A percentile compares a stretch with the other conserved stretches of the same genome.
Evolutionary conservation across 257 asterid species (phyloP).

Genomic region (Nyctanthes arbortristis): DNA sequence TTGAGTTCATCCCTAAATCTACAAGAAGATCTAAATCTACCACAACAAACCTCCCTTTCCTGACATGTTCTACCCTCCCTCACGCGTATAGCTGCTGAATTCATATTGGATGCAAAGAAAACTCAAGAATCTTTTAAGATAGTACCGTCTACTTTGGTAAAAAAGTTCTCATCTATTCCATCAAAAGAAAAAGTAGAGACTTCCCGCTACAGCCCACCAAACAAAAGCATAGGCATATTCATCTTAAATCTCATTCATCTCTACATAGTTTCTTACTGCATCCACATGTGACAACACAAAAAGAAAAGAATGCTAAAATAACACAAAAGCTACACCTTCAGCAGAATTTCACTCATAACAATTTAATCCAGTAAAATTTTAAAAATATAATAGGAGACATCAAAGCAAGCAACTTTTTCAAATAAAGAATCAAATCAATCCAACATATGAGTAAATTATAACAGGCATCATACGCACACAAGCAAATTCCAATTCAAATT

Average conservation of each 20-base stretch:
- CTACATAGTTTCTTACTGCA: too few species aligned
- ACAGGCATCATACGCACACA: too few species aligned
- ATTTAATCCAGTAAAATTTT: neutral
- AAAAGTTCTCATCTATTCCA: too few species aligned
- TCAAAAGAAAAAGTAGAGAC: too few species aligned
- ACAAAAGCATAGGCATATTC: too few species aligned
- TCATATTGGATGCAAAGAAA: neutral
- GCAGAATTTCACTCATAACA: too few species aligned
- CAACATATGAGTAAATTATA: too few species aligned
- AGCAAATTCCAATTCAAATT: conserved; percentile 2
- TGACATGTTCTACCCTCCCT: neutral
- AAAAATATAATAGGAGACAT: neutral
- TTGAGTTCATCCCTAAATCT: neutral
- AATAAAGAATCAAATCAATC: neutral
- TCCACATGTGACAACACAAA: too few species aligned
- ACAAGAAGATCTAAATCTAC: neutral
- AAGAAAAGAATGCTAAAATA: neutral
- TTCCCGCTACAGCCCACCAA: too few species aligned
- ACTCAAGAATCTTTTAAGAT: too few species aligned
- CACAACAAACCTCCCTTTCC: neutral
- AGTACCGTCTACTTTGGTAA: too few species aligned
- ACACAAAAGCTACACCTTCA: neutral
- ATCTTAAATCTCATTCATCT: too few species aligned
- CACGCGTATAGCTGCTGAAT: neutral
- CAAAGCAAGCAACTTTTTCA: neutral